Percentiles rank a stretch among this genome's conserved stretches.
These are phyloP conservation scores for Benincasa hispida DNA, from an alignment of 306 rosid genomes.

Conservation along the genomic window DNA sequence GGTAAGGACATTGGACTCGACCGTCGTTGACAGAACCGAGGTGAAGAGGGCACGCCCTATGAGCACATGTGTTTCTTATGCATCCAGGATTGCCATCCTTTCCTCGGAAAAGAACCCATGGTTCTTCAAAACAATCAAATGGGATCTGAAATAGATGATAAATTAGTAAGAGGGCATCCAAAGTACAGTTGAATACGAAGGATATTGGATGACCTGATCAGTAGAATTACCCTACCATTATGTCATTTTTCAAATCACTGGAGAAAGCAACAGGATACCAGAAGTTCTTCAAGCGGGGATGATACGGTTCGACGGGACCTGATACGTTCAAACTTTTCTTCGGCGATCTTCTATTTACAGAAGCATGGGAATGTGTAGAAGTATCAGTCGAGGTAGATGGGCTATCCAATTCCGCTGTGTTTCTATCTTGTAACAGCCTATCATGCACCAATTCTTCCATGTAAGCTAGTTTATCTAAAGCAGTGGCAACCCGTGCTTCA, in stretches of 20 bases:
- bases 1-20: conserved; percentile 89
- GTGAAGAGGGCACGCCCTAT: conserved; percentile 91
- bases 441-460: conserved; percentile 95
- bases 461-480: conserved; percentile 91
- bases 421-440: conserved; percentile 51
- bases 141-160: conserved; percentile 62
- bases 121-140: conserved; percentile 83
- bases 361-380: conserved; percentile 26
- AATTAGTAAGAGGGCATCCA: conserved; percentile 11
- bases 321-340: conserved; percentile 66
- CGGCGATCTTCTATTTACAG: conserved; percentile 19
- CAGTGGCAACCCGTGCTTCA: conserved; percentile 83
- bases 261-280: conserved; percentile 98
- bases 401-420: conserved; percentile 29
- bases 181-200: neutral
- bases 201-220: neutral
- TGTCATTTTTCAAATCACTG: conserved; percentile 59
- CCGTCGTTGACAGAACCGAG: conserved; percentile 93
- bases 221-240: conserved; percentile 47
- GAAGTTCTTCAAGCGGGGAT: conserved; percentile 82
- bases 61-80: conserved; percentile 92
- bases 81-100: conserved; percentile 93
- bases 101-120: conserved; percentile 93
- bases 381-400: conserved; percentile 46
- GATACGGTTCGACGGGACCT: conserved; percentile 82